Evolutionary conservation across 331 rosid species (phyloP).

Genomic region (Rhamnella rubrinervis): DNA sequence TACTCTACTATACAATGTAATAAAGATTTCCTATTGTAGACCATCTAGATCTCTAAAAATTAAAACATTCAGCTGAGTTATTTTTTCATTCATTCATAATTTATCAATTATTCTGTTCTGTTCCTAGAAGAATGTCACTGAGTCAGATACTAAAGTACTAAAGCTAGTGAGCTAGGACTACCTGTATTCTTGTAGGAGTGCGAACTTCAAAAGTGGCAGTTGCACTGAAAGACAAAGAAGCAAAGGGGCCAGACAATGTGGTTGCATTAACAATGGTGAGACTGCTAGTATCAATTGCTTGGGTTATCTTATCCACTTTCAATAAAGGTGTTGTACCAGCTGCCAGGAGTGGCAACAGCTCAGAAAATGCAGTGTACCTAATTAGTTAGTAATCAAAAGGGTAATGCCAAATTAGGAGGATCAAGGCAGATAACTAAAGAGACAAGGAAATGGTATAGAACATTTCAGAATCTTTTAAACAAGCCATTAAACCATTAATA

Average conservation of each 20-base stretch:
- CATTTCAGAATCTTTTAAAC: neutral
- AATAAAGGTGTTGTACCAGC: conserved; percentile 66
- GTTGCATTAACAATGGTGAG: conserved; percentile 59
- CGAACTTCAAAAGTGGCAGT: conserved; percentile 87
- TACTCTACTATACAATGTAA: neutral
- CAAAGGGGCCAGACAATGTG: conserved; percentile 71
- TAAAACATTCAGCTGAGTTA: too few relatives aligned
- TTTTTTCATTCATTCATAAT: neutral
- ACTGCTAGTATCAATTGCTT: conserved; percentile 57
- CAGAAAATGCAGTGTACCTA: conserved; percentile 95
- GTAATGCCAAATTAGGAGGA: conserved; percentile 8
- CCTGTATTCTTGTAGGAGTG: conserved; percentile 89
- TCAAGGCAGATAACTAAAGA: neutral
- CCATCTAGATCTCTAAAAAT: too few relatives aligned
- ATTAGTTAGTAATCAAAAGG: conserved; percentile 12
- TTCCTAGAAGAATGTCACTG: conserved; percentile 9
- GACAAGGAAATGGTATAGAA: neutral
- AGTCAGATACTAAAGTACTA: conserved; percentile 1
- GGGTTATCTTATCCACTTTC: conserved; percentile 72
- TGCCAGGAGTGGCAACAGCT: conserved; percentile 88
- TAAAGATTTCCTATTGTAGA: neutral
- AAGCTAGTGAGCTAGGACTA: conserved; percentile 25
- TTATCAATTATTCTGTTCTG: neutral
- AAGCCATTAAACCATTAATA: neutral
- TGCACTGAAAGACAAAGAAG: conserved; percentile 72